Percentiles rank a stretch among this genome's conserved stretches.
These are phyloP conservation scores for Mycena galopus DNA, from an alignment of 768 basidiomycete genomes.

Conservation along the genomic window DNA sequence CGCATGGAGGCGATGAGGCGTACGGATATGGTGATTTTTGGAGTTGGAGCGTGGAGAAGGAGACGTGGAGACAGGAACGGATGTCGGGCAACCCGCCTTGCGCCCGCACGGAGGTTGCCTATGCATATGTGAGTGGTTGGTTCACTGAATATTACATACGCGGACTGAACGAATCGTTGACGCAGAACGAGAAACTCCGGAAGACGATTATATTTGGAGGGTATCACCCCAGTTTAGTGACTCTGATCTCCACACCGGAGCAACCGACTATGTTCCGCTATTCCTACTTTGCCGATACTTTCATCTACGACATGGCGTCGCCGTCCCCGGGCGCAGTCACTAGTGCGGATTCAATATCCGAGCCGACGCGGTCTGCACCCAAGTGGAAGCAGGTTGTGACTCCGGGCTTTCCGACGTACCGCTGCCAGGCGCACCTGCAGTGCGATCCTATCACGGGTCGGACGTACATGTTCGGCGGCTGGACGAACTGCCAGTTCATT, in stretches of 20 bases:
- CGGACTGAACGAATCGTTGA: neutral
- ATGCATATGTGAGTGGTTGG: slow-evolving; percentile 41
- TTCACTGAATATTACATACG: neutral
- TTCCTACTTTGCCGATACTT: slow-evolving; percentile 58
- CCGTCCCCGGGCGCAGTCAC: neutral
- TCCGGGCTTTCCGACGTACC: slow-evolving; percentile 57
- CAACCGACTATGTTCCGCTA: slow-evolving; percentile 40
- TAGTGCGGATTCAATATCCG: neutral
- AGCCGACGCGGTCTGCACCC: neutral
- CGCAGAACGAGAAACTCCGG: slow-evolving; percentile 39
- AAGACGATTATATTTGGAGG: slow-evolving; percentile 56
- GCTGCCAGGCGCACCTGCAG: slow-evolving; percentile 50
- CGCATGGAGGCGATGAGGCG: slow-evolving; percentile 36
- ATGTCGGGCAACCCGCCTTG: slow-evolving; percentile 47
- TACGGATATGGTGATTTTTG: slow-evolving; percentile 47
- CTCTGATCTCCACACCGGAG: slow-evolving; percentile 22
- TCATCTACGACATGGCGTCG: slow-evolving; percentile 44
- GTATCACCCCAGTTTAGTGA: slow-evolving; percentile 48
- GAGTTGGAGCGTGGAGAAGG: slow-evolving; percentile 46
- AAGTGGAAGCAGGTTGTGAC: slow-evolving; percentile 56
- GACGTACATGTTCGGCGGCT: slow-evolving; percentile 56
- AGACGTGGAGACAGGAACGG: slow-evolving; percentile 47
- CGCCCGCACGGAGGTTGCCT: slow-evolving; percentile 46
- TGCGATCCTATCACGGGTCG: slow-evolving; percentile 51
- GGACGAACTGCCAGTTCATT: slow-evolving; percentile 54